Evolutionary conservation across 129 eudicot species (phyloP).

Genomic region (Mikania micrantha): DNA sequence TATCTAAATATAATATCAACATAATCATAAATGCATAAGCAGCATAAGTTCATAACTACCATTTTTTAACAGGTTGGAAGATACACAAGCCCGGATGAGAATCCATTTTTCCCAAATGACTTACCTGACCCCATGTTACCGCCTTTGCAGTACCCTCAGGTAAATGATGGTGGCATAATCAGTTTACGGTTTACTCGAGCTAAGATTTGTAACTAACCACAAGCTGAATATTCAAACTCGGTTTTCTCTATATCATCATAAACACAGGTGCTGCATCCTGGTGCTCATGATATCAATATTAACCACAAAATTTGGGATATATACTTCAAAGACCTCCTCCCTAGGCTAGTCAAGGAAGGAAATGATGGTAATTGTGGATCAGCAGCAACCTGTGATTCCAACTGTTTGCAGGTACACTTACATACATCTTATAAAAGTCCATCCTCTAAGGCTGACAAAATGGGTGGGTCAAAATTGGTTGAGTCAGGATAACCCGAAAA

Average conservation of each 20-base stretch:
- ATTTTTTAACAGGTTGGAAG: conserved; percentile 63
- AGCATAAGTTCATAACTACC: too few species aligned
- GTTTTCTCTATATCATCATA: background rate
- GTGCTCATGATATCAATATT: conserved; percentile 63
- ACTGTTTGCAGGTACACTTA: conserved; percentile 75
- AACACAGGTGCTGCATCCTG: conserved; percentile 69
- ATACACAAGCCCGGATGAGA: conserved; percentile 89
- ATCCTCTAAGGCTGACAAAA: background rate
- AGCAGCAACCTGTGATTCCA: conserved; percentile 72
- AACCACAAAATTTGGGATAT: conserved; percentile 76
- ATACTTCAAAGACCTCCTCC: conserved; percentile 79
- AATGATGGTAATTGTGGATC: conserved; percentile 93
- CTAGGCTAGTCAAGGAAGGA: conserved; percentile 79
- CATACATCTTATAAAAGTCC: background rate
- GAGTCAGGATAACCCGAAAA: background rate
- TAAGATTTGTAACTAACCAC: background rate
- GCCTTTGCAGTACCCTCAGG: conserved; percentile 88
- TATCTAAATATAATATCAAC: background rate
- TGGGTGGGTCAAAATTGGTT: background rate
- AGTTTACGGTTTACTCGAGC: background rate
- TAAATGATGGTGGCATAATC: conserved; percentile 20
- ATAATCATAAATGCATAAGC: background rate
- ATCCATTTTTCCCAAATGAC: conserved; percentile 80
- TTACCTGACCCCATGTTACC: conserved; percentile 79
- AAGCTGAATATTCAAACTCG: background rate